A percentile compares a stretch with the other conserved stretches of the same genome.
Conservation (phyloP, 345 rosid genomes). For the Raphanus raphanistrum region DNA sequence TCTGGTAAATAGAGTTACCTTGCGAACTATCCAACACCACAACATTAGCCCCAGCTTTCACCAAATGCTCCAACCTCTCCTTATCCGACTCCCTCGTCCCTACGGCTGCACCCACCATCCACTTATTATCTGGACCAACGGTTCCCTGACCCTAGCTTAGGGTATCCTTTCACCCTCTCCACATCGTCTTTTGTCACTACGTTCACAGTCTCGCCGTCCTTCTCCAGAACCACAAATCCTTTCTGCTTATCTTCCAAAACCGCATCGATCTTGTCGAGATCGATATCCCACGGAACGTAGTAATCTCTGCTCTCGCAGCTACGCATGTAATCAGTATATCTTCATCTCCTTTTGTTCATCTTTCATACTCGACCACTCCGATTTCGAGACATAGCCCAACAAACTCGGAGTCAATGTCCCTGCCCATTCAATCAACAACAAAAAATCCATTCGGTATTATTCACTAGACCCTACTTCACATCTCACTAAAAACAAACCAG, state of each 20-base stretch:
- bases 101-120: slow-evolving; percentile 90
- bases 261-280: slow-evolving; percentile 53
- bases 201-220: slow-evolving; percentile 61
- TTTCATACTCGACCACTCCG: slow-evolving; percentile 49
- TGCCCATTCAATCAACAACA: slow-evolving; percentile 13
- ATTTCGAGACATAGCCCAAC: slow-evolving; percentile 58
- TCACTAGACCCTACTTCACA: neutral
- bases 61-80: slow-evolving; percentile 78
- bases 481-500: neutral
- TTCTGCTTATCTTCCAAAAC: slow-evolving; percentile 47
- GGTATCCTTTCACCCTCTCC: slow-evolving; percentile 67
- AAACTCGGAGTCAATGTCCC: slow-evolving; percentile 55
- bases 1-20: slow-evolving; percentile 84
- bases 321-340: slow-evolving; percentile 55
- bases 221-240: slow-evolving; percentile 61
- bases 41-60: slow-evolving; percentile 74
- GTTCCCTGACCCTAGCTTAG: slow-evolving; percentile 69
- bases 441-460: neutral
- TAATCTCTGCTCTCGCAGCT: slow-evolving; percentile 41
- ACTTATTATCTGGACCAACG: slow-evolving; percentile 61
- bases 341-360: slow-evolving; percentile 51
- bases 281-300: slow-evolving; percentile 52
- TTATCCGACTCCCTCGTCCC: slow-evolving; percentile 82
- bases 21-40: slow-evolving; percentile 90
- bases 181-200: slow-evolving; percentile 67